Evolutionary conservation across 805 yeast species (phyloP).

Genomic region (Kodamaea neixiangensis): DNA sequence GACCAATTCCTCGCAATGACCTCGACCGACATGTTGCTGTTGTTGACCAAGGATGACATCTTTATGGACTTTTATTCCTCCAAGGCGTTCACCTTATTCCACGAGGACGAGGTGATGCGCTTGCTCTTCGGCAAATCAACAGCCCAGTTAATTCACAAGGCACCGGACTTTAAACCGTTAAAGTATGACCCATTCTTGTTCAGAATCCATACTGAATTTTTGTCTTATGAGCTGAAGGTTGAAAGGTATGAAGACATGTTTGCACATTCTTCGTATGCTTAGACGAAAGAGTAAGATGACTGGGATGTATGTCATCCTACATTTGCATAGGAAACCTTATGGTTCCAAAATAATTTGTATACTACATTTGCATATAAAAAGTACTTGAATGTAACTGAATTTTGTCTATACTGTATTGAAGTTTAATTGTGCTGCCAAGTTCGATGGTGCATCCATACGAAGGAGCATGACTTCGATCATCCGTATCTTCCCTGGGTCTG

Average conservation of each 20-base stretch:
- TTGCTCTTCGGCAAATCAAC: constrained; percentile 19
- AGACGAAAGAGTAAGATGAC: neutral
- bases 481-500: constrained; percentile 32
- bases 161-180: constrained; percentile 34
- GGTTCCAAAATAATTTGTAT: neutral
- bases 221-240: constrained; percentile 31
- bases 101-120: constrained; percentile 33
- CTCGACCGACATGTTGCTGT: constrained; percentile 27
- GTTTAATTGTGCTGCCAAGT: constrained; percentile 10
- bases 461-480: constrained; percentile 39
- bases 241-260: constrained; percentile 14
- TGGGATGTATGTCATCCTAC: neutral
- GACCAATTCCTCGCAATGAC: constrained; percentile 14
- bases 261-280: neutral
- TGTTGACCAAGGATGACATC: constrained; percentile 28
- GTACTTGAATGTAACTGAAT: neutral
- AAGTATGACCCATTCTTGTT: constrained; percentile 28
- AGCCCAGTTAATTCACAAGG: constrained; percentile 16
- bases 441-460: constrained; percentile 39
- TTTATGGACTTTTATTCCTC: constrained; percentile 31
- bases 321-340: neutral
- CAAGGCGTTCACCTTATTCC: constrained; percentile 33
- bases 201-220: constrained; percentile 18
- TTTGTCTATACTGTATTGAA: neutral
- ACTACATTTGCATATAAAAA: neutral